Conservation (phyloP, 2,329 filamentous ascomycete genomes). For the Cordyceps cicadae region DNA sequence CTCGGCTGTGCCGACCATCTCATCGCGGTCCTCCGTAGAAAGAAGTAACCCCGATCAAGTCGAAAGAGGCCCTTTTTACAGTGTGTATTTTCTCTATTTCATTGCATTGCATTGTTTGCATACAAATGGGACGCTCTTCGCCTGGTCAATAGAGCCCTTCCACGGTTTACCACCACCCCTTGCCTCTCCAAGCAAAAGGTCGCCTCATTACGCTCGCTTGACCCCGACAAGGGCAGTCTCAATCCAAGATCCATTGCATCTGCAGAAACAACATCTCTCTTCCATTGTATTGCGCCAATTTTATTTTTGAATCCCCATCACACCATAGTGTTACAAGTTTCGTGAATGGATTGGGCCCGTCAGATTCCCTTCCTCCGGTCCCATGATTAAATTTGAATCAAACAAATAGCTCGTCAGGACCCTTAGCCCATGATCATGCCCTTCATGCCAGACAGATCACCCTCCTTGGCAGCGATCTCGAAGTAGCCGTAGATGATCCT, state of each 20-base stretch:
- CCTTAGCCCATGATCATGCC: slow-evolving; percentile 62
- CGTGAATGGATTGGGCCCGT: slow-evolving; percentile 8
- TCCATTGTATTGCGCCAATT: slow-evolving; percentile 12
- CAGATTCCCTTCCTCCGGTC: slow-evolving; percentile 5
- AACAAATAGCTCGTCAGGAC: slow-evolving; percentile 1
- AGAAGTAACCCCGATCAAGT: background rate
- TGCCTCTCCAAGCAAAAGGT: background rate
- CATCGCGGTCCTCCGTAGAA: slow-evolving; percentile 6
- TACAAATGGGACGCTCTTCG: slow-evolving; percentile 10
- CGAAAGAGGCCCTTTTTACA: background rate
- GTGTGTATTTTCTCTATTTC: slow-evolving; percentile 9
- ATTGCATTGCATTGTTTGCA: slow-evolving; percentile 10
- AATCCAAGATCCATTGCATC: background rate
- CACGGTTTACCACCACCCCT: slow-evolving; percentile 6
- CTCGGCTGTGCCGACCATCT: slow-evolving; percentile 12
- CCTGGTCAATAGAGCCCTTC: background rate
- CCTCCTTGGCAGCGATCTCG: slow-evolving; percentile 97
- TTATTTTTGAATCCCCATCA: slow-evolving; percentile 5
- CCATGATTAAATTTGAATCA: slow-evolving; percentile 9
- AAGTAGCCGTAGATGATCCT: slow-evolving; percentile 99
- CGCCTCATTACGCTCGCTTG: slow-evolving; percentile 4
- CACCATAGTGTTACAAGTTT: slow-evolving; percentile 13
- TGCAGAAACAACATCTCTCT: slow-evolving; percentile 3
- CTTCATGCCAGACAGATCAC: slow-evolving; percentile 79
- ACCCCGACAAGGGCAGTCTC: background rate